These are phyloP conservation scores for Pezicula radicicola DNA, from an alignment of 2,329 filamentous ascomycete genomes.

Conservation along the genomic window DNA sequence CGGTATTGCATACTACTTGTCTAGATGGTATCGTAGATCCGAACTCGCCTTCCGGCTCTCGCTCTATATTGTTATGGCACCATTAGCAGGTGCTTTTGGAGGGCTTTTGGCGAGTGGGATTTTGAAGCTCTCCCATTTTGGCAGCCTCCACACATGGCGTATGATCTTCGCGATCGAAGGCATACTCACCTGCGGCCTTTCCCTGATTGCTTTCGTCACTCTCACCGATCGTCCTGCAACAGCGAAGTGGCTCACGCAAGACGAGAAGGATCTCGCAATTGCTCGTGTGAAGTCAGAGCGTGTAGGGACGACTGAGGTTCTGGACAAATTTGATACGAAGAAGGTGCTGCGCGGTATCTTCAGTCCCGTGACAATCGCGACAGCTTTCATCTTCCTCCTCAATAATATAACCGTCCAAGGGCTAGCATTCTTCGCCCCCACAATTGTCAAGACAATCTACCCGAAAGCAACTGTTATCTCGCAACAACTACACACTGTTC, in stretches of 20 bases:
- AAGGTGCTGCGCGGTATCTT: slow-evolving; percentile 61
- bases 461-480: slow-evolving; percentile 52
- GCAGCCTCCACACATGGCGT: slow-evolving; percentile 52
- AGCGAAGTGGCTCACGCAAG: slow-evolving; percentile 62
- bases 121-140: slow-evolving; percentile 54
- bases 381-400: slow-evolving; percentile 56
- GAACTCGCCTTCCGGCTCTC: slow-evolving; percentile 67
- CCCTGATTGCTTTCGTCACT: slow-evolving; percentile 56
- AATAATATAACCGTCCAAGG: slow-evolving; percentile 66
- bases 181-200: slow-evolving; percentile 55
- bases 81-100: slow-evolving; percentile 68
- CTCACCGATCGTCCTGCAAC: slow-evolving; percentile 66
- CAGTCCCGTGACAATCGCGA: slow-evolving; percentile 56
- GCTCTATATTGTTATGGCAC: slow-evolving; percentile 68
- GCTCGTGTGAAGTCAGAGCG: slow-evolving; percentile 66
- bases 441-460: slow-evolving; percentile 69
- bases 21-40: slow-evolving; percentile 66
- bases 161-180: slow-evolving; percentile 73
- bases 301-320: slow-evolving; percentile 54
- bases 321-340: slow-evolving; percentile 56
- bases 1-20: slow-evolving; percentile 71
- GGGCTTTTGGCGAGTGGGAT: slow-evolving; percentile 65
- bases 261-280: slow-evolving; percentile 63
- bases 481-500: slow-evolving; percentile 45
- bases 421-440: slow-evolving; percentile 67